Conservation (phyloP, 2,329 filamentous ascomycete species). For the Coniochaeta sp. region DNA sequence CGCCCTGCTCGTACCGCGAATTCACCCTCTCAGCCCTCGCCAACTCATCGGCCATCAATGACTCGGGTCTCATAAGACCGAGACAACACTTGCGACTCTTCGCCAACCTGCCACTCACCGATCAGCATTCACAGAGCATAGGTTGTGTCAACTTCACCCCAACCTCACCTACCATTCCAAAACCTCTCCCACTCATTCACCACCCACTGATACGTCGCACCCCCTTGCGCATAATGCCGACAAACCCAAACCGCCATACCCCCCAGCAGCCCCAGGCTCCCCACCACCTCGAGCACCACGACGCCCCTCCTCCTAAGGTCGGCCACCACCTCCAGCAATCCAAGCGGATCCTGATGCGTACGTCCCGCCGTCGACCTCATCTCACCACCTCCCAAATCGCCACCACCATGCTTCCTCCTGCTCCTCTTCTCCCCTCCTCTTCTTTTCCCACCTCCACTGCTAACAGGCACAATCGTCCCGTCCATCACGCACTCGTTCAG, state of each 20-base stretch:
- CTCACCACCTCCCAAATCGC: constrained; percentile 2
- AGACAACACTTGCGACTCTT: background rate
- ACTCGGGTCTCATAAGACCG: background rate
- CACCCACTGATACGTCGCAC: constrained; percentile 18
- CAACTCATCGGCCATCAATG: background rate
- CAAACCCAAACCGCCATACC: constrained; percentile 60
- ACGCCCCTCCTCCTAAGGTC: constrained; percentile 58
- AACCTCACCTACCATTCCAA: constrained; percentile 12
- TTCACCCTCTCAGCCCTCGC: background rate
- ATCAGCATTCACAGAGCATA: no score
- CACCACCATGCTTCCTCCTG: background rate
- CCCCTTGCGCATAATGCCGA: constrained; percentile 19
- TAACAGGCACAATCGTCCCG: constrained; percentile 49
- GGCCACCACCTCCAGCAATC: constrained; percentile 63
- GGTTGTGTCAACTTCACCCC: background rate
- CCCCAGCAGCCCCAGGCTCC: constrained; percentile 67
- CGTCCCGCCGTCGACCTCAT: constrained; percentile 1
- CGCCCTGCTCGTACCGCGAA: background rate
- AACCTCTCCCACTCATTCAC: constrained; percentile 20
- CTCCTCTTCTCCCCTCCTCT: constrained; percentile 11
- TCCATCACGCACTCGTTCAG: constrained; percentile 62
- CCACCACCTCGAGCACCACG: constrained; percentile 65
- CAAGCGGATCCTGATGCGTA: constrained; percentile 66
- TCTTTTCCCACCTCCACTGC: constrained; percentile 24
- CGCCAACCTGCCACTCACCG: no score